Conservation (phyloP, 176 grass and related monocot species). For the Neostapfia colusana region DNA sequence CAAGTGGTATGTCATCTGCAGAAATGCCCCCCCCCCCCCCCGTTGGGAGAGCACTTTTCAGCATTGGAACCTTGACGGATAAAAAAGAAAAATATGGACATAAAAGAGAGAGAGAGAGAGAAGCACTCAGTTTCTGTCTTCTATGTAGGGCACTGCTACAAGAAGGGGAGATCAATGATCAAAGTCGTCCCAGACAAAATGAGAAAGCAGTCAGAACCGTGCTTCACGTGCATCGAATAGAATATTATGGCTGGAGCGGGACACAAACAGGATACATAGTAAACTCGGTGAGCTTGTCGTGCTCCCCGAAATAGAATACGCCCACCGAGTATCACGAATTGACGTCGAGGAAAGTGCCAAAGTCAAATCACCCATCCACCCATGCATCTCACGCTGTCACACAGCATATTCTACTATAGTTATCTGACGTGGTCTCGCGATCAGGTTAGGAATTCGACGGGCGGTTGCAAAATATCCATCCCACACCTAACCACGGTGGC, state of each 20-base stretch:
- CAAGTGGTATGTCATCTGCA: background rate
- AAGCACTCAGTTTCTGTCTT: too few species aligned
- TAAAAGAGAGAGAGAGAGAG: background rate
- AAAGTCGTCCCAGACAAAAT: background rate
- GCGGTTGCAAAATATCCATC: background rate
- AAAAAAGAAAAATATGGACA: background rate
- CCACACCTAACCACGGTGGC: background rate
- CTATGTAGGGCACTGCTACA: background rate
- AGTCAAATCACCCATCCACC: conserved; percentile 1
- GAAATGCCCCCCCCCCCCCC: background rate
- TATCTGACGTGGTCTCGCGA: too few species aligned
- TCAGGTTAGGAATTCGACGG: background rate
- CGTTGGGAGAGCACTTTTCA: background rate
- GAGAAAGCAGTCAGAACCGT: background rate
- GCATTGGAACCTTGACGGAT: too few species aligned
- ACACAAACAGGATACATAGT: background rate
- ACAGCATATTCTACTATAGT: conserved; percentile 25
- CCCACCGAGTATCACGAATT: background rate
- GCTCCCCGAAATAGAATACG: background rate
- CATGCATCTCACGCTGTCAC: background rate
- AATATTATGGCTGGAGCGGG: background rate
- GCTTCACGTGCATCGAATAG: background rate
- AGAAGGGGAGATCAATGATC: background rate
- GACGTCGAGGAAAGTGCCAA: background rate
- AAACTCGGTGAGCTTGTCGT: background rate